phyloP scores from a whole-genome alignment of 1,139 yeast genomes.

The Zygoascus sp. region DNA sequence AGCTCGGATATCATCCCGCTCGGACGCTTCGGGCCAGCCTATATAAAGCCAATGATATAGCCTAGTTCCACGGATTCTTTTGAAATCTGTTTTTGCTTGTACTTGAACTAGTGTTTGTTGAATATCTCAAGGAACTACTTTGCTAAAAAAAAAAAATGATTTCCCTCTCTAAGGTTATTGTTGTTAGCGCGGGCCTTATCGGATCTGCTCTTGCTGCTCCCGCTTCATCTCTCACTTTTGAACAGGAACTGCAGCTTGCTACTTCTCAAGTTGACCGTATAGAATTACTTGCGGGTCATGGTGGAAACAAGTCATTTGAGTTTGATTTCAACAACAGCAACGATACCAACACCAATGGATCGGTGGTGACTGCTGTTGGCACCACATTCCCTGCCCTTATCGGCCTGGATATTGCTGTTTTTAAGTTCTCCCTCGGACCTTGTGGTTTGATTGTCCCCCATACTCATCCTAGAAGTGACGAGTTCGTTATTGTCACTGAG shows the following conservation, averaged over 20 bases:
- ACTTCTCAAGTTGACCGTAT: constrained; percentile 18
- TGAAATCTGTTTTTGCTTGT: too few relatives aligned
- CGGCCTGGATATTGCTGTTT: constrained; percentile 18
- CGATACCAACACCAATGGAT: constrained; percentile 18
- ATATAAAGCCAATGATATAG: too few relatives aligned
- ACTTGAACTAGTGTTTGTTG: too few relatives aligned
- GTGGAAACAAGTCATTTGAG: constrained; percentile 19
- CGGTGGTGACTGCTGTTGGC: constrained; percentile 19
- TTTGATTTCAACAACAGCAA: constrained; percentile 18
- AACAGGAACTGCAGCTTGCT: constrained; percentile 17
- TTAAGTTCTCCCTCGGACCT: constrained; percentile 20
- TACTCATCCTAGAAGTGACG: constrained; percentile 22
- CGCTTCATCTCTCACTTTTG: constrained; percentile 12
- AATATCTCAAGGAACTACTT: too few relatives aligned
- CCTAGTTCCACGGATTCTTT: too few relatives aligned
- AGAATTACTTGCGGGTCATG: constrained; percentile 15
- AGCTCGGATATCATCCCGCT: too few relatives aligned
- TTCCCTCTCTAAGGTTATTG: neutral
- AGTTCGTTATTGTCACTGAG: constrained; percentile 20
- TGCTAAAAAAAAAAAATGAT: too few relatives aligned
- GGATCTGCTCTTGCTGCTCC: neutral
- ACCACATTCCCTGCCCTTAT: constrained; percentile 21
- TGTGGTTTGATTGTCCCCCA: constrained; percentile 23
- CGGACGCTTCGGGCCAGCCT: too few relatives aligned
- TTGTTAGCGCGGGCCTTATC: neutral